A percentile compares a stretch with the other conserved stretches of the same genome.
These are phyloP conservation scores for Coemansia sp. DNA, from an alignment of 192 early-diverging fungal species.

Conservation along the genomic window DNA sequence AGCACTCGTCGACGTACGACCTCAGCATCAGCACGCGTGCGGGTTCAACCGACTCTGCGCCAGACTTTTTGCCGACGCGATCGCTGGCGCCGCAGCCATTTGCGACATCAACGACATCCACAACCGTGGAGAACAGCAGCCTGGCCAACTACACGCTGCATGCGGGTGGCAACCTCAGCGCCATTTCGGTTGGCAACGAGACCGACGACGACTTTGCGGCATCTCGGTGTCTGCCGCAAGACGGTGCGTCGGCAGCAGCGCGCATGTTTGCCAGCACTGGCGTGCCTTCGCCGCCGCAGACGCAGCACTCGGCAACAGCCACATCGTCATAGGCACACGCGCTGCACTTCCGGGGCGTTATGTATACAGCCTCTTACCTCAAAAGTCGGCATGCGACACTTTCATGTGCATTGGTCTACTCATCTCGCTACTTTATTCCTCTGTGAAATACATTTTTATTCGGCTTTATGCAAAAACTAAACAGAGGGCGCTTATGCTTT, in stretches of 20 bases:
- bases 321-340: not conserved
- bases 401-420: not conserved
- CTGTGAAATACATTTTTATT: not conserved
- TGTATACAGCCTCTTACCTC: not conserved
- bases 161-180: slow-evolving; percentile 7
- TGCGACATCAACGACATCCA: slow-evolving; percentile 11
- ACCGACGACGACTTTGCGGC: slow-evolving; percentile 11
- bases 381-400: not conserved
- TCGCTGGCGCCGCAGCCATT: slow-evolving; percentile 2
- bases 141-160: slow-evolving; percentile 46
- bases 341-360: not conserved
- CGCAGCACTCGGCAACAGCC: slow-evolving; percentile 23
- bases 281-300: slow-evolving; percentile 30
- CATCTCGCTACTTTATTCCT: not conserved
- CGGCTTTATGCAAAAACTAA: no score
- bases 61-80: slow-evolving; percentile 46
- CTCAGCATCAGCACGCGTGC: slow-evolving; percentile 47
- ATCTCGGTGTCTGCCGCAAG: not conserved
- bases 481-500: slow-evolving; percentile 7
- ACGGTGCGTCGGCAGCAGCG: slow-evolving; percentile 5
- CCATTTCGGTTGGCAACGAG: not conserved
- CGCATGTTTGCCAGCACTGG: slow-evolving; percentile 26
- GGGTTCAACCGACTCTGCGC: slow-evolving; percentile 49
- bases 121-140: slow-evolving; percentile 11
- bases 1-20: slow-evolving; percentile 42